These are phyloP conservation scores for Sechiopsis laciniata DNA, from an alignment of 306 rosid genomes.

Conservation along the genomic window DNA sequence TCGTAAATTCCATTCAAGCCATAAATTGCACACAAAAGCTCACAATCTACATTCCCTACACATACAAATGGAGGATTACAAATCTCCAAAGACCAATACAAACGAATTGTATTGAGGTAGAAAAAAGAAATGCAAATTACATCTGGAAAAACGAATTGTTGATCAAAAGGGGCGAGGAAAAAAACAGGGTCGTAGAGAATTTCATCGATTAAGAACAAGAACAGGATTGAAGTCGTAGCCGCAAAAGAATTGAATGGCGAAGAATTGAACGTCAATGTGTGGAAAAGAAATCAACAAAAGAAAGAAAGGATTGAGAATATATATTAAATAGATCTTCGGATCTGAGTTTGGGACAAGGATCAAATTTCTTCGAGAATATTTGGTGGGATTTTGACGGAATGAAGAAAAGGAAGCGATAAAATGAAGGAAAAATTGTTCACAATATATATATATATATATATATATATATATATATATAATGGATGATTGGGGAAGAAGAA, in stretches of 20 bases:
- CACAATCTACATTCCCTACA: neutral
- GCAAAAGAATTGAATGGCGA: conserved; percentile 8
- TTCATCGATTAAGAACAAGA: conserved; percentile 3
- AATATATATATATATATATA: too few species aligned
- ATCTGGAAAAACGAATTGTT: neutral
- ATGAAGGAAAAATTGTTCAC: conserved; percentile 11
- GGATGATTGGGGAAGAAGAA: conserved; percentile 10
- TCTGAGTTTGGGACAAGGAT: conserved; percentile 17
- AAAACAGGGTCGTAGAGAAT: neutral
- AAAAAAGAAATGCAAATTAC: conserved; percentile 5
- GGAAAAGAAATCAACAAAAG: too few species aligned
- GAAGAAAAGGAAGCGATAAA: conserved; percentile 24
- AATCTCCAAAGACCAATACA: neutral
- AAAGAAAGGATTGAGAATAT: neutral
- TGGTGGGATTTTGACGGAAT: conserved; percentile 24
- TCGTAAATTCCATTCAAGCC: conserved; percentile 5
- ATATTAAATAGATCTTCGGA: conserved; percentile 16
- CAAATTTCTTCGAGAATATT: conserved; percentile 13
- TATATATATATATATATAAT: neutral
- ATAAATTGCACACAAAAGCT: conserved; percentile 4
- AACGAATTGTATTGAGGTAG: neutral
- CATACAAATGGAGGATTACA: neutral
- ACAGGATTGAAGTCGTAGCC: neutral
- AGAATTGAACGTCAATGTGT: neutral
- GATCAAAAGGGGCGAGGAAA: neutral